Evolutionary conservation across 495 filamentous ascomycete species (phyloP).

Genomic region (Echria macrotheca): DNA sequence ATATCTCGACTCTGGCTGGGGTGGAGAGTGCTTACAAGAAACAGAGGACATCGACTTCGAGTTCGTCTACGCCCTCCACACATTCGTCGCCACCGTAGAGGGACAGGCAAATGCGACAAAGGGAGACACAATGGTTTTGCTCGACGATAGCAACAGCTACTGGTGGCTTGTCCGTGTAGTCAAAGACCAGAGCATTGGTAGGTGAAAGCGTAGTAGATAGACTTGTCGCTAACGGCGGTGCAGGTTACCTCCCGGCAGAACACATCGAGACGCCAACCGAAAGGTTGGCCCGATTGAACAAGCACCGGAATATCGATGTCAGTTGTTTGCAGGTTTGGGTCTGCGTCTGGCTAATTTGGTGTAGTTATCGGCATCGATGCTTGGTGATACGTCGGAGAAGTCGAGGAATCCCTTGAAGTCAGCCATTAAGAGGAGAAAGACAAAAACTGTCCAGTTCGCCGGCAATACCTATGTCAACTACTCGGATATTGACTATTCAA

Average conservation of each 20-base stretch:
- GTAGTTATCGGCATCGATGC: slow-evolving; percentile 87
- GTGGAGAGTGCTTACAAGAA: slow-evolving; percentile 76
- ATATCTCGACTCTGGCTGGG: slow-evolving; percentile 64
- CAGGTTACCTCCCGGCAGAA: slow-evolving; percentile 93
- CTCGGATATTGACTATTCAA: slow-evolving; percentile 82
- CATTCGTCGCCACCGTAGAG: slow-evolving; percentile 95
- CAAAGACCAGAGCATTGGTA: slow-evolving; percentile 96
- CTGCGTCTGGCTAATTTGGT: background rate
- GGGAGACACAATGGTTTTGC: slow-evolving; percentile 98
- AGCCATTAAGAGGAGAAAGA: slow-evolving; percentile 79
- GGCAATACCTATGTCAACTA: slow-evolving; percentile 86
- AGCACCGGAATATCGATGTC: slow-evolving; percentile 97
- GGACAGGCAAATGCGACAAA: slow-evolving; percentile 98
- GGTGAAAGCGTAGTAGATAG: no score
- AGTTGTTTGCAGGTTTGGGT: slow-evolving; percentile 25
- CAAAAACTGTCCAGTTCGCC: slow-evolving; percentile 84
- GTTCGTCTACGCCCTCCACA: slow-evolving; percentile 97
- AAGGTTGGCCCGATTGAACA: slow-evolving; percentile 87
- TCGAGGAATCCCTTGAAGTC: slow-evolving; percentile 85
- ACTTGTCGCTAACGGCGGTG: slow-evolving; percentile 19
- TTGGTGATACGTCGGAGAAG: slow-evolving; percentile 85
- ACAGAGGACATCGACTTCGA: slow-evolving; percentile 98
- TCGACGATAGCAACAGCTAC: slow-evolving; percentile 99
- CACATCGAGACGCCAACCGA: slow-evolving; percentile 99
- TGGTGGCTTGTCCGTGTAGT: slow-evolving; percentile 99